Evolutionary conservation across 352 stramenopile genomes (phyloP).

Genomic region (Aphanomyces astaci): DNA sequence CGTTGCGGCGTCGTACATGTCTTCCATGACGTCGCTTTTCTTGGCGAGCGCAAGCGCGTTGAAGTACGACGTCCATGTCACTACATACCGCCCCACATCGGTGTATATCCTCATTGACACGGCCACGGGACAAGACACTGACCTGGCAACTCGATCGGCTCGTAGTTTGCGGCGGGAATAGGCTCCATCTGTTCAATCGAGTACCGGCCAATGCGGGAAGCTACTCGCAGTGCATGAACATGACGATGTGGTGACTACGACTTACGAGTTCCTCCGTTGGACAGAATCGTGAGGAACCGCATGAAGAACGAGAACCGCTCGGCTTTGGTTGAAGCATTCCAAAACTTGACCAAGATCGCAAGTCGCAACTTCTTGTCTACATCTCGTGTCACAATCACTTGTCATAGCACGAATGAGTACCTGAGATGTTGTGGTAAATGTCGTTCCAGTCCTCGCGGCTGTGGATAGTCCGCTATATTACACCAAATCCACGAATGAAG

Average conservation of each 20-base stretch:
- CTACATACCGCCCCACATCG: too few species aligned
- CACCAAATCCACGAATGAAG: too few species aligned
- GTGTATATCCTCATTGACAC: too few species aligned
- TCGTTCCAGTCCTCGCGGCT: conserved; percentile 16
- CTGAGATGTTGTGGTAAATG: conserved; percentile 19
- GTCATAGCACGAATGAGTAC: background rate
- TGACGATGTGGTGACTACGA: background rate
- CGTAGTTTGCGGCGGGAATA: conserved; percentile 14
- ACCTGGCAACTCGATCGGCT: background rate
- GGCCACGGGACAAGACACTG: too few species aligned
- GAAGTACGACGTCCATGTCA: conserved; percentile 10
- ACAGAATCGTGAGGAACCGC: conserved; percentile 19
- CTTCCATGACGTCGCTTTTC: conserved; percentile 20
- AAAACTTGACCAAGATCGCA: conserved; percentile 14
- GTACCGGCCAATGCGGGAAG: conserved; percentile 15
- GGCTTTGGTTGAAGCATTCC: conserved; percentile 19
- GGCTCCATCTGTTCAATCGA: conserved; percentile 11
- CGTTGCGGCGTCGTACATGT: conserved; percentile 19
- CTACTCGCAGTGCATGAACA: background rate
- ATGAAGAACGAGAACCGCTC: conserved; percentile 23
- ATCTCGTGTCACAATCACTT: too few species aligned
- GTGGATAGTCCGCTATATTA: background rate
- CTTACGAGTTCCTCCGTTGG: conserved; percentile 1
- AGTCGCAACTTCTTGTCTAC: conserved; percentile 19
- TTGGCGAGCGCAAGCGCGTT: background rate